These are phyloP conservation scores for Ophiostoma montium DNA, from an alignment of 2,329 filamentous ascomycete species.

Conservation along the genomic window DNA sequence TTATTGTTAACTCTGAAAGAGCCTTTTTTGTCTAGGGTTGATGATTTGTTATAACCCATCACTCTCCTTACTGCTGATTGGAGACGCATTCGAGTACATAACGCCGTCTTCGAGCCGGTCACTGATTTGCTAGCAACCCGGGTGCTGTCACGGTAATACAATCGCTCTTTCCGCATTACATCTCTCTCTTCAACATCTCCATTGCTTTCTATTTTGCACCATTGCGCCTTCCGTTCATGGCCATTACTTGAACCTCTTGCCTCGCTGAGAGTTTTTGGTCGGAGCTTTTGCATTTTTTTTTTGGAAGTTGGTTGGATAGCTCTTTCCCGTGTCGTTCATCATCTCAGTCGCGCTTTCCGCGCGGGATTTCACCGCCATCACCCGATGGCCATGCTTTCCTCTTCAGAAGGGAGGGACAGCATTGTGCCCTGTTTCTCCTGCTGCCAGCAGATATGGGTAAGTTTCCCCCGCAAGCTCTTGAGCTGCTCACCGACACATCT, in stretches of 20 bases:
- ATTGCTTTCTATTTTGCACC: background rate
- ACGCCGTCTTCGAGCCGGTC: too few relatives aligned
- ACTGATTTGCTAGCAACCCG: too few relatives aligned
- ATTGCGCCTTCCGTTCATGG: background rate
- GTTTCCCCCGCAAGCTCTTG: background rate
- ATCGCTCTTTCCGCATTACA: too few relatives aligned
- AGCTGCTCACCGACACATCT: background rate
- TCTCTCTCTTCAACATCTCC: too few relatives aligned
- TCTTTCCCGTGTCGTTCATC: background rate
- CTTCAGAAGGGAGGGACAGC: slow-evolving; percentile 7
- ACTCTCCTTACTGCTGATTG: too few relatives aligned
- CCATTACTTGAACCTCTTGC: background rate
- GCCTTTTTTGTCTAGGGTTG: too few relatives aligned
- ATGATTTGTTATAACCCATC: too few relatives aligned
- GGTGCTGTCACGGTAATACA: too few relatives aligned
- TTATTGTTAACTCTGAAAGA: too few relatives aligned
- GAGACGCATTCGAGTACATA: too few relatives aligned
- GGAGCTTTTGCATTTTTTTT: background rate
- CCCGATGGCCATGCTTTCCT: slow-evolving; percentile 5
- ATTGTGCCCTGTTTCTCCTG: slow-evolving; percentile 21
- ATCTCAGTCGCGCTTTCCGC: background rate
- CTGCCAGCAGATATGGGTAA: slow-evolving; percentile 20
- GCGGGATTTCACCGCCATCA: background rate
- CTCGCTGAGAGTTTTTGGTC: background rate
- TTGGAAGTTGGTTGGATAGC: background rate